Conservation (phyloP, 1,284 basidiomycete species). For the Heterobasidion occidentale region DNA sequence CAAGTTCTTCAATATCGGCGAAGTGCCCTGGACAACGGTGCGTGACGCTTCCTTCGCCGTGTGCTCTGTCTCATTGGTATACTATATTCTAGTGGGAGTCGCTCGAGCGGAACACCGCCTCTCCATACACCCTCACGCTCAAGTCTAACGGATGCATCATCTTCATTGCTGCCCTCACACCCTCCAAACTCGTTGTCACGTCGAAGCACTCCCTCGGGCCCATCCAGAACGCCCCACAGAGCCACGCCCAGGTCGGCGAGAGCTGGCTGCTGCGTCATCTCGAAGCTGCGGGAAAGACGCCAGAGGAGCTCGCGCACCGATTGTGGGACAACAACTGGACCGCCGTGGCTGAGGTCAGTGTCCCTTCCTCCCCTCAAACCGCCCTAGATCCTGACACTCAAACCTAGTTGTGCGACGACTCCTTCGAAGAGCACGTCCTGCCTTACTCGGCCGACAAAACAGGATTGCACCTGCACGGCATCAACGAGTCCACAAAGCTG, state of each 20-base stretch:
- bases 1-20: constrained; percentile 98
- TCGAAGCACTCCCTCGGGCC: constrained; percentile 88
- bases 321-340: constrained; percentile 87
- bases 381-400: neutral
- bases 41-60: constrained; percentile 18
- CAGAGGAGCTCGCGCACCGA: constrained; percentile 64
- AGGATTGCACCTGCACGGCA: constrained; percentile 90
- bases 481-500: constrained; percentile 68
- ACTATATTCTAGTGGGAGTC: constrained; percentile 61
- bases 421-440: constrained; percentile 96
- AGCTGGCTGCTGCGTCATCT: constrained; percentile 81
- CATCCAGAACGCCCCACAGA: constrained; percentile 26
- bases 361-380: neutral
- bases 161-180: constrained; percentile 84
- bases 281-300: constrained; percentile 52
- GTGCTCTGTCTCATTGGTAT: neutral
- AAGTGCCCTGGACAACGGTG: constrained; percentile 92
- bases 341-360: constrained; percentile 79
- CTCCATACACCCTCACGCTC: constrained; percentile 85
- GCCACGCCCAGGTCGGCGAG: constrained; percentile 77
- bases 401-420: constrained; percentile 87
- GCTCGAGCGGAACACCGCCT: constrained; percentile 61
- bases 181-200: constrained; percentile 73
- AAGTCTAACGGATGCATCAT: constrained; percentile 99
- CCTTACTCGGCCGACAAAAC: constrained; percentile 76